These are phyloP conservation scores for Phytophthora agathidicida DNA, from an alignment of 352 stramenopile species.

Conservation along the genomic window DNA sequence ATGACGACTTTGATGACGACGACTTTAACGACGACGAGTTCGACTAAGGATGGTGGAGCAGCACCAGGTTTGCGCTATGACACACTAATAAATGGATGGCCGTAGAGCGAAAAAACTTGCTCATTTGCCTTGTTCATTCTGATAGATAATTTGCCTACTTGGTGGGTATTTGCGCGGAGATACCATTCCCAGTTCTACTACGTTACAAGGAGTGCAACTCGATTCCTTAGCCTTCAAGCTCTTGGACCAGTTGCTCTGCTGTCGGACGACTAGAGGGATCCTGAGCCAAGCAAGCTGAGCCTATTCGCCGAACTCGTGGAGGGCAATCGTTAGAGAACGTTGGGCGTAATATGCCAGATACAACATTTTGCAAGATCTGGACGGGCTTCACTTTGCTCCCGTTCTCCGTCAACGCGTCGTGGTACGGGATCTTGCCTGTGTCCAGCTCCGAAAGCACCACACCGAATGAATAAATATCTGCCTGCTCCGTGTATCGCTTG, in stretches of 20 bases:
- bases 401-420: conserved; percentile 21
- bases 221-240: conserved; percentile 7
- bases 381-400: conserved; percentile 33
- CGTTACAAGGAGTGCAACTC: conserved; percentile 8
- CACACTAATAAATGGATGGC: conserved; percentile 18
- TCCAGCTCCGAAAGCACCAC: conserved; percentile 59
- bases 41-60: conserved; percentile 12
- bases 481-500: conserved; percentile 56
- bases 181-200: neutral
- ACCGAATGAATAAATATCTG: conserved; percentile 77
- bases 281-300: conserved; percentile 30
- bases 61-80: conserved; percentile 5
- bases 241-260: conserved; percentile 9
- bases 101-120: conserved; percentile 15
- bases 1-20: conserved; percentile 45
- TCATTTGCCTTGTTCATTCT: conserved; percentile 4
- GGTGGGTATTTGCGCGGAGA: neutral
- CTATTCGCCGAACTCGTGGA: conserved; percentile 27
- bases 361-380: conserved; percentile 54
- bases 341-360: conserved; percentile 45
- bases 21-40: conserved; percentile 39
- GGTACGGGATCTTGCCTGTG: conserved; percentile 42
- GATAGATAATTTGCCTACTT: conserved; percentile 10
- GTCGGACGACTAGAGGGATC: conserved; percentile 17
- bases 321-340: conserved; percentile 50